Percentiles rank a stretch among this genome's conserved stretches.
phyloP scores from a whole-genome alignment of 208 protist species.

The Acanthamoeba royreba region DNA sequence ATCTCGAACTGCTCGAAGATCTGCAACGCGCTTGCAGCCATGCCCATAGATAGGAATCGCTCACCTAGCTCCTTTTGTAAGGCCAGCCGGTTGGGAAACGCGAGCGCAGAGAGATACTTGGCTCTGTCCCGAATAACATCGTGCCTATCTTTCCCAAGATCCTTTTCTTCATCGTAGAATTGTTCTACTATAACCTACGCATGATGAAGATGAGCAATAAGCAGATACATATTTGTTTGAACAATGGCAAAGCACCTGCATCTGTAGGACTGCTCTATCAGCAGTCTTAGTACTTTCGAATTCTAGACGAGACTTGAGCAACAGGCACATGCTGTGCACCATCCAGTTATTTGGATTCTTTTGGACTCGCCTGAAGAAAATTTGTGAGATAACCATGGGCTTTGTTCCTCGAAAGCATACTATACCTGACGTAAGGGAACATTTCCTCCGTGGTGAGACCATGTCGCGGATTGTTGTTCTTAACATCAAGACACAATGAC shows the following conservation, averaged over 20 bases:
- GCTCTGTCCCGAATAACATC: neutral
- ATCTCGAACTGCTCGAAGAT: slow-evolving; percentile 76
- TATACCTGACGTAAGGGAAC: slow-evolving; percentile 66
- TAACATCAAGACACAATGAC: slow-evolving; percentile 58
- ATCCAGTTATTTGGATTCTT: slow-evolving; percentile 74
- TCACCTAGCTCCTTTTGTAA: slow-evolving; percentile 64
- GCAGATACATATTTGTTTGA: too few relatives aligned
- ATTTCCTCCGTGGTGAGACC: slow-evolving; percentile 77
- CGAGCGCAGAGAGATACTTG: slow-evolving; percentile 33
- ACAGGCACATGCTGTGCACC: slow-evolving; percentile 69
- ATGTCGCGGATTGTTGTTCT: slow-evolving; percentile 64
- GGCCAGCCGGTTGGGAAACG: slow-evolving; percentile 49
- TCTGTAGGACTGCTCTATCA: slow-evolving; percentile 18
- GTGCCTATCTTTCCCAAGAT: neutral
- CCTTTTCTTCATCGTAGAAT: slow-evolving; percentile 59
- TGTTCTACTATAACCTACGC: slow-evolving; percentile 78
- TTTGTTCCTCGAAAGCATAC: too few relatives aligned
- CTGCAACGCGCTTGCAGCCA: slow-evolving; percentile 61
- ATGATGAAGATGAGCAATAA: too few relatives aligned
- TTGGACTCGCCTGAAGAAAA: slow-evolving; percentile 50
- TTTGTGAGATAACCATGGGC: too few relatives aligned
- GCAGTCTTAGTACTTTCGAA: slow-evolving; percentile 50
- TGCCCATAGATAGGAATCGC: slow-evolving; percentile 66
- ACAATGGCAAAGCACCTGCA: neutral
- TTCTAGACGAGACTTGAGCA: slow-evolving; percentile 69